Evolutionary conservation across 106 monocot species (phyloP).

Genomic region (Dendrobium huoshanense): DNA sequence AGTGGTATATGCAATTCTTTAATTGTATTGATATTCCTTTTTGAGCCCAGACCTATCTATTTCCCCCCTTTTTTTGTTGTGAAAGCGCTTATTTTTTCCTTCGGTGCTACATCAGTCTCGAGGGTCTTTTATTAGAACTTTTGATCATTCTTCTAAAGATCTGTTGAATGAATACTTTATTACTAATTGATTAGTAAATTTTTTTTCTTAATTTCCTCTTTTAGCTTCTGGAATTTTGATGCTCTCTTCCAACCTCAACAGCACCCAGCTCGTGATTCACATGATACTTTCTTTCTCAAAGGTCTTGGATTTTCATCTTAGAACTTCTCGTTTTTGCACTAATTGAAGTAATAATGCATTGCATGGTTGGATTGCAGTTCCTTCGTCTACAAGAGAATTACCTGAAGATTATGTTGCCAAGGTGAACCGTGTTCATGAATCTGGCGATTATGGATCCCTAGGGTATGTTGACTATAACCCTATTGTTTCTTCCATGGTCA

Average conservation of each 20-base stretch:
- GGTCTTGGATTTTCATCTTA: constrained; percentile 23
- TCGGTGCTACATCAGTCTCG: not conserved
- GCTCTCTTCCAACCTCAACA: constrained; percentile 97
- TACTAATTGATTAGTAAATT: not conserved
- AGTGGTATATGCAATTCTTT: not conserved
- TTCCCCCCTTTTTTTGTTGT: not conserved
- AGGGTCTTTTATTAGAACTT: not conserved
- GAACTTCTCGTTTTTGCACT: not conserved
- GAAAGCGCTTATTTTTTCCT: not conserved
- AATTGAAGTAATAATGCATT: constrained; percentile 1
- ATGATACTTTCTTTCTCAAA: constrained; percentile 95
- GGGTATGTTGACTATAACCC: constrained; percentile 45
- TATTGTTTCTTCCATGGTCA: constrained; percentile 2
- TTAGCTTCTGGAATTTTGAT: constrained; percentile 99
- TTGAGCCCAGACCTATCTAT: not conserved
- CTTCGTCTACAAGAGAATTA: constrained; percentile 65
- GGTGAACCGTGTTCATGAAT: constrained; percentile 80
- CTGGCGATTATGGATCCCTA: constrained; percentile 85
- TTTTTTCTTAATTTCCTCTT: constrained; percentile 11
- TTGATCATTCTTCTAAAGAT: not conserved
- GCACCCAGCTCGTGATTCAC: constrained; percentile 98
- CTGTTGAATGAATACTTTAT: not conserved
- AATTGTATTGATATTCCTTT: not conserved
- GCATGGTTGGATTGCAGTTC: constrained; percentile 38
- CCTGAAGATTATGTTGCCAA: constrained; percentile 83